Base-by-base conservation (phyloP, 192 early-diverging fungal species). In the Podochytrium sp. region DNA sequence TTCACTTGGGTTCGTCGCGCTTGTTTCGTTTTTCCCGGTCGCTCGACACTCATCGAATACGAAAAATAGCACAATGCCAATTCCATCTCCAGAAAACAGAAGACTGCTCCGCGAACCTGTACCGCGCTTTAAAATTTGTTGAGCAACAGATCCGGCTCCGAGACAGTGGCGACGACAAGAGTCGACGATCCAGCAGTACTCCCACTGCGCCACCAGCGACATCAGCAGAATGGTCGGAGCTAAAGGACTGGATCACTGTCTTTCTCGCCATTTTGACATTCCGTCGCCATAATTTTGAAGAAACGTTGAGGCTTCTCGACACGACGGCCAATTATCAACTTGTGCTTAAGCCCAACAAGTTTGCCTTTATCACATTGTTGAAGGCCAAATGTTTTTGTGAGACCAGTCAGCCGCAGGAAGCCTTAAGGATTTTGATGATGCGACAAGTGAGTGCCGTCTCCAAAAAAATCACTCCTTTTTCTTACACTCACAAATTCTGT, bases 1-100 rank as follows among this genome's bases (percentile, higher is more conserved):
- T 43, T 10, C 71, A 73, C 35, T 43, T 73, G 20, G 71, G 71
- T 73, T n/a, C n/a, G n/a, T n/a, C n/a, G n/a, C n/a, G n/a, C n/a
- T n/a, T n/a, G 27, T 27, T 14, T 35, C 2, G 12, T 12, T 51
- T 47, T 43, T 12, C 32, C 23, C 56, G 25, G 0, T 29, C 25
- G 56, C 25, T 58, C 56, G 16, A 20, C 14, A 20, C 16, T 10
- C 56, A 58, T 58, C 32, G 10, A 14, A 23, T 25, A 33, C 56
- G 25, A 53, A 20, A 38, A 16, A 14, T 16, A 71, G 71, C 71
- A 29, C 29, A 41, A 42, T 73, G 58, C 59, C 58, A 73, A 43
- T 63, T 62, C 18, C 43, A 73, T 43, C 56, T 73, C 38, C 23
- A 37, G 14, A 73, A 73, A 63, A 47, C 14, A 30, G 59, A 60